These are phyloP conservation scores for Porodaedalea pini DNA, from an alignment of 1,284 basidiomycete species.

Conservation along the genomic window DNA sequence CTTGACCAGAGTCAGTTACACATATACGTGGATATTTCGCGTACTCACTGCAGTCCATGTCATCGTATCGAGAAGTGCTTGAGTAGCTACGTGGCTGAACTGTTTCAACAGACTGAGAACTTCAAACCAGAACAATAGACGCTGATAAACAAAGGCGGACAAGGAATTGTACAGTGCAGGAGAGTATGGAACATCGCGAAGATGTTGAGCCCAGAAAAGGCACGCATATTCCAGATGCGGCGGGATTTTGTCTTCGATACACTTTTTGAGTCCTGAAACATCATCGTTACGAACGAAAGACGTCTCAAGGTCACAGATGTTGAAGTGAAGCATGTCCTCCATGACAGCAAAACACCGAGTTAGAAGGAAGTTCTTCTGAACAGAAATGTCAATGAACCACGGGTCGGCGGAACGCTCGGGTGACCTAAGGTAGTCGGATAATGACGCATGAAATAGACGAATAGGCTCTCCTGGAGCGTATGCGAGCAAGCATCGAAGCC, in stretches of 20 bases:
- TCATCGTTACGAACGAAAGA: slow-evolving; percentile 12
- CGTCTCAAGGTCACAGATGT: slow-evolving; percentile 6
- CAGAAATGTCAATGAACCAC: not conserved
- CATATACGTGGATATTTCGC: slow-evolving; percentile 8
- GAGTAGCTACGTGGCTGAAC: not conserved
- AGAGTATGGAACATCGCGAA: not conserved
- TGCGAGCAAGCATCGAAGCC: not conserved
- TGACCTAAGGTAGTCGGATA: slow-evolving; percentile 3
- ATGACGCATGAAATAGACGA: slow-evolving; percentile 1
- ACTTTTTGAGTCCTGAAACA: not conserved
- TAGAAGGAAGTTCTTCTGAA: not conserved
- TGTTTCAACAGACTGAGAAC: slow-evolving; percentile 26
- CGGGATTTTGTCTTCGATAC: not conserved
- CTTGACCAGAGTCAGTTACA: not conserved
- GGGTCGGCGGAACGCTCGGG: not conserved
- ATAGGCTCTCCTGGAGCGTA: not conserved
- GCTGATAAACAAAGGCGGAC: slow-evolving; percentile 19
- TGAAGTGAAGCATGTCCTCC: not conserved
- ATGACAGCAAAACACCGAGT: not conserved
- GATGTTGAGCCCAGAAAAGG: slow-evolving; percentile 4
- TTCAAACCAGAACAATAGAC: slow-evolving; percentile 31
- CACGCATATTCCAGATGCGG: slow-evolving; percentile 3
- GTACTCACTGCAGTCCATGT: not conserved
- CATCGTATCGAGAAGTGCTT: not conserved
- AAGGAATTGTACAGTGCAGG: not conserved